Base-by-base conservation (phyloP, 1,139 yeast species). In the Waltiozyma sp. region DNA sequence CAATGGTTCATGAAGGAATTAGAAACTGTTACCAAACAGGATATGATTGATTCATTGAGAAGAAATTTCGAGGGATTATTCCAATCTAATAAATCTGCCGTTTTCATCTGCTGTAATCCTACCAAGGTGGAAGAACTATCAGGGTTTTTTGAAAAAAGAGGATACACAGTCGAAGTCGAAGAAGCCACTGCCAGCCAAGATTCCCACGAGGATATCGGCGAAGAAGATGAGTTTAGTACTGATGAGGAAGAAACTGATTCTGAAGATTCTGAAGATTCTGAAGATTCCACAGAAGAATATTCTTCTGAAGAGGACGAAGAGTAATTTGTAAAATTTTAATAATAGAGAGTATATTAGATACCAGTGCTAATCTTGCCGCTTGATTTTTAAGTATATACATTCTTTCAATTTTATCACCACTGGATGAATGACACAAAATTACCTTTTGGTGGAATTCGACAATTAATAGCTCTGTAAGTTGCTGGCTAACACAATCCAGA, bases 41-140 rank as follows among this genome's bases (percentile, higher is more conserved):
- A 87, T 48, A 61, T 91, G 48, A 62, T 72, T 28, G 58, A 68
- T 19, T 73, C 72, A 3, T 67, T 85, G 61, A 68, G 72, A 37
- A 73, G 70, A 49, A 85, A 84, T 53, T 77, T 80, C 59, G 63
- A 69, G 19, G 74, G 77, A 5, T 53, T 89, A 45, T 89, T 89
- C 59, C 70, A 75, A 36, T 52, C 77, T 3, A 56, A 65, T 0
- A 61, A 61, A 2, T 78, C 93, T 5, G 65, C 74, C 39, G 70
- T 84, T 8, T 88, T 87, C 56, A 66, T 81, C 10, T 78, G 89
- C 52, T 73, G 91, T 45, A 88, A 91, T 49, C 81, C 91, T 5
- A 67, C 79, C 1, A 81, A 80, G 55, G 60, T 67, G 2, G 75
- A 68, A 1, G 66, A 64, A 7, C 65, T 85, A 45, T 61, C 63